Percentiles rank a stretch among this genome's conserved stretches.
These are phyloP conservation scores for Lentinus tigrinus DNA, from an alignment of 768 basidiomycete species.

Conservation along the genomic window DNA sequence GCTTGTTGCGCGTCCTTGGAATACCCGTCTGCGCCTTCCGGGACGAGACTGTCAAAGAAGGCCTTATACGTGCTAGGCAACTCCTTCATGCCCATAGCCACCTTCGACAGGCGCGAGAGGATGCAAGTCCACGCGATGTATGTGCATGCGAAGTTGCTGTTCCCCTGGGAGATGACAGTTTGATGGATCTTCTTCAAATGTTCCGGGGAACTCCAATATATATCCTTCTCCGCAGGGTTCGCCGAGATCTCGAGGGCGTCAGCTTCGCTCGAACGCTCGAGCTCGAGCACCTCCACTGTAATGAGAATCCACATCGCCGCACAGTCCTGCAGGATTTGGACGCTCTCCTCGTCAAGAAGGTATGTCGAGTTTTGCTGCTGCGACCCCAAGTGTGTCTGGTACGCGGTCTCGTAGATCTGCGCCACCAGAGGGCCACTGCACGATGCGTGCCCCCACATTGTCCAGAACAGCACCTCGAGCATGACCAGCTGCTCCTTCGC, in stretches of 20 bases:
- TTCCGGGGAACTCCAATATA: conserved; percentile 62
- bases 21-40: conserved; percentile 38
- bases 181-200: conserved; percentile 68
- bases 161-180: conserved; percentile 55
- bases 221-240: conserved; percentile 43
- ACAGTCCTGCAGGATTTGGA: conserved; percentile 62
- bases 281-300: conserved; percentile 74
- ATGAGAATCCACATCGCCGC: conserved; percentile 78
- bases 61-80: conserved; percentile 52
- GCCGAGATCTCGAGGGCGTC: conserved; percentile 51
- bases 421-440: conserved; percentile 65
- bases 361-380: conserved; percentile 61
- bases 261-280: conserved; percentile 65
- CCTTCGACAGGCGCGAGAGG: conserved; percentile 57
- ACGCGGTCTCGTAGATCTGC: conserved; percentile 63
- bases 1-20: conserved; percentile 59
- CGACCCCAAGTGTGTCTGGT: conserved; percentile 62
- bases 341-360: conserved; percentile 73
- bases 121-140: conserved; percentile 87
- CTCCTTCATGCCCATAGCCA: conserved; percentile 46
- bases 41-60: conserved; percentile 55
- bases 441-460: conserved; percentile 74
- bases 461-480: conserved; percentile 87
- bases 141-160: conserved; percentile 66
- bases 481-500: conserved; percentile 75